phyloP scores from a whole-genome alignment of 164 flowering plant species.

The Brasenia schreberi region DNA sequence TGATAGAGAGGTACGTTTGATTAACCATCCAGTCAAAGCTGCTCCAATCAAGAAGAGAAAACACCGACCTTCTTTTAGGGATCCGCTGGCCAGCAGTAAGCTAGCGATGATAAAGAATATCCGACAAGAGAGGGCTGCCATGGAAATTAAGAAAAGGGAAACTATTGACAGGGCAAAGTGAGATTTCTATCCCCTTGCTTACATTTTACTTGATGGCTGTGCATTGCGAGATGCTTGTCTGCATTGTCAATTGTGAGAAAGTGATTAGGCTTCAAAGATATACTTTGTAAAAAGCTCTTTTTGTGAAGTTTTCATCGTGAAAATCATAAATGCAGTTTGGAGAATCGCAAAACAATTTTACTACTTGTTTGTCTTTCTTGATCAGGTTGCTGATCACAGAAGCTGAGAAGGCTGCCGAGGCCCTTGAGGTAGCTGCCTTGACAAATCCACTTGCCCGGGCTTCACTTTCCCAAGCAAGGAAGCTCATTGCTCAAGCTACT shows the following conservation, averaged over 20 bases:
- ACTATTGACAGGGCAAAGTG: slow-evolving; percentile 77
- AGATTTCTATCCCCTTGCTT: slow-evolving; percentile 9
- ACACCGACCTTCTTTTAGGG: slow-evolving; percentile 43
- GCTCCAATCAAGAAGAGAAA: slow-evolving; percentile 18
- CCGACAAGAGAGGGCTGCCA: slow-evolving; percentile 54
- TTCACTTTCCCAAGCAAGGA: slow-evolving; percentile 67
- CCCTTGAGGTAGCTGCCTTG: slow-evolving; percentile 67
- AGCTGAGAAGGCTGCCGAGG: slow-evolving; percentile 84
- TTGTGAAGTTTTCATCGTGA: no score
- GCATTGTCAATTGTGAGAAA: no score
- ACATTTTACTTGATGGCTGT: no score
- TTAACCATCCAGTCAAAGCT: slow-evolving; percentile 9
- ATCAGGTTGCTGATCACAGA: slow-evolving; percentile 69
- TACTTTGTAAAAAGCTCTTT: no score
- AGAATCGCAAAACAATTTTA: no score
- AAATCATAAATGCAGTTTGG: no score
- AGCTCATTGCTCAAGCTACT: slow-evolving; percentile 75
- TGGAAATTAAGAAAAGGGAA: slow-evolving; percentile 49
- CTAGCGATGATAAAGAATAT: slow-evolving; percentile 84
- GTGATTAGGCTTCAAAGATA: no score
- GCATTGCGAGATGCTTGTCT: no score
- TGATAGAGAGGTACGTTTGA: slow-evolving; percentile 6
- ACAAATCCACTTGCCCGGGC: slow-evolving; percentile 68
- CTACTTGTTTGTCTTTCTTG: not conserved
- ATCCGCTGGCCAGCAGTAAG: slow-evolving; percentile 66